A percentile compares a stretch with the other conserved stretches of the same genome.
Evolutionary conservation across 129 eudicot species (phyloP).

Genomic region (Saposhnikovia divaricata): DNA sequence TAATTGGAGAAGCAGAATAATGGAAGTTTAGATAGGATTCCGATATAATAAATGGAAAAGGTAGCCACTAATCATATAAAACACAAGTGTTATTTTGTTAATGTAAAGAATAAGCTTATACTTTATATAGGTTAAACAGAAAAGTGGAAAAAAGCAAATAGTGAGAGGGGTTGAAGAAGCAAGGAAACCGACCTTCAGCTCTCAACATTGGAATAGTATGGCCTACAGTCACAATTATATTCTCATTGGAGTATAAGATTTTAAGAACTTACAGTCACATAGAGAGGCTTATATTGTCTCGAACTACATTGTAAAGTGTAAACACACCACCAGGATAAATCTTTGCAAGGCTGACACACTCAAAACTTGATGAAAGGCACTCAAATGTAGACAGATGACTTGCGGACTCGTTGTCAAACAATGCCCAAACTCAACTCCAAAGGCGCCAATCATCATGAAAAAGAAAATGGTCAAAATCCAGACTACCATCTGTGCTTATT

Average conservation of each 20-base stretch:
- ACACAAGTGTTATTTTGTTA: neutral
- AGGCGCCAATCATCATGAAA: neutral
- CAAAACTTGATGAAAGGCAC: neutral
- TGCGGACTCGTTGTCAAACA: neutral
- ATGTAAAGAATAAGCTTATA: neutral
- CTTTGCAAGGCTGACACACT: neutral
- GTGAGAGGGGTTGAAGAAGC: neutral
- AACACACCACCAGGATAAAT: neutral
- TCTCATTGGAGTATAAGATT: neutral
- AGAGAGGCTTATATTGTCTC: neutral
- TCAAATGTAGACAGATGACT: neutral
- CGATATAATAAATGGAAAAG: neutral
- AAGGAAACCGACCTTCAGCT: neutral
- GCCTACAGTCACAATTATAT: neutral
- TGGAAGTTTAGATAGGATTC: neutral
- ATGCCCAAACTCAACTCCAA: neutral
- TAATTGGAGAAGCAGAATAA: neutral
- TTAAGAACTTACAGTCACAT: neutral
- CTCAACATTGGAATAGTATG: neutral
- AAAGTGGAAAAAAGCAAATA: neutral
- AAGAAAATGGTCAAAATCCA: neutral
- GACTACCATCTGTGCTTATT: neutral
- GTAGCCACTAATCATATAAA: neutral
- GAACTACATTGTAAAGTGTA: neutral
- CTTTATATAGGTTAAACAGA: neutral